Conservation (phyloP, 108 stramenopile species). For the Skeletonema tropicum region DNA sequence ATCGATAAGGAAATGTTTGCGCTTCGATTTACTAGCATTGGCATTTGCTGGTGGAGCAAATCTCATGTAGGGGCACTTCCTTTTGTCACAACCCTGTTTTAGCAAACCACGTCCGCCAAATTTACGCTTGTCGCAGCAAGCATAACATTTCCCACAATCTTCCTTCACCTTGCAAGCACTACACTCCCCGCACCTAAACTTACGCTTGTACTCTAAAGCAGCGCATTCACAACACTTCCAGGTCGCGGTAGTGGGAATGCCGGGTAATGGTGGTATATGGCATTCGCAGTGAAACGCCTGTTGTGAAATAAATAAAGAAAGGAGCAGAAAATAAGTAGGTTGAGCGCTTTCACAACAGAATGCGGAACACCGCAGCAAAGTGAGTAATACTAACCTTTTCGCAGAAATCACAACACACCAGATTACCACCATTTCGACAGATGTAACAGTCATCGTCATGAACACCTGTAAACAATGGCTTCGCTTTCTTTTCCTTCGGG, state of each 20-base stretch:
- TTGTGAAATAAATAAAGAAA: neutral
- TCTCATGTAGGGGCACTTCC: slow-evolving; percentile 39
- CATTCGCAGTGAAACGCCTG: slow-evolving; percentile 33
- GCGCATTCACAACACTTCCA: slow-evolving; percentile 58
- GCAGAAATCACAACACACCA: slow-evolving; percentile 54
- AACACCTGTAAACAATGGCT: slow-evolving; percentile 40
- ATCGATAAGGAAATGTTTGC: slow-evolving; percentile 18
- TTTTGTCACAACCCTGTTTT: slow-evolving; percentile 35
- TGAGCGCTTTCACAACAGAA: neutral
- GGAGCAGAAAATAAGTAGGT: neutral
- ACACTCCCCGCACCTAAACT: slow-evolving; percentile 48
- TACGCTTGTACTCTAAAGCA: slow-evolving; percentile 39
- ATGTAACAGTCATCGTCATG: slow-evolving; percentile 52
- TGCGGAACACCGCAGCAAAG: neutral
- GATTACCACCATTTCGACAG: slow-evolving; percentile 50
- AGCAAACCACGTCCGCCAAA: slow-evolving; percentile 36
- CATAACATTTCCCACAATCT: slow-evolving; percentile 44
- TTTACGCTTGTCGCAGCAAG: slow-evolving; percentile 39
- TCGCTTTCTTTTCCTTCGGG: slow-evolving; percentile 21
- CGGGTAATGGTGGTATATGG: slow-evolving; percentile 44
- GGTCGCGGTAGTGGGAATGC: slow-evolving; percentile 20
- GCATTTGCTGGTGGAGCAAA: slow-evolving; percentile 41
- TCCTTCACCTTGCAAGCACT: slow-evolving; percentile 27
- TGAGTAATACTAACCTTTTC: slow-evolving; percentile 11
- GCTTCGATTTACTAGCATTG: neutral